Base-by-base conservation (phyloP, 768 basidiomycete genomes). In the Macrolepiota fuliginosa region DNA sequence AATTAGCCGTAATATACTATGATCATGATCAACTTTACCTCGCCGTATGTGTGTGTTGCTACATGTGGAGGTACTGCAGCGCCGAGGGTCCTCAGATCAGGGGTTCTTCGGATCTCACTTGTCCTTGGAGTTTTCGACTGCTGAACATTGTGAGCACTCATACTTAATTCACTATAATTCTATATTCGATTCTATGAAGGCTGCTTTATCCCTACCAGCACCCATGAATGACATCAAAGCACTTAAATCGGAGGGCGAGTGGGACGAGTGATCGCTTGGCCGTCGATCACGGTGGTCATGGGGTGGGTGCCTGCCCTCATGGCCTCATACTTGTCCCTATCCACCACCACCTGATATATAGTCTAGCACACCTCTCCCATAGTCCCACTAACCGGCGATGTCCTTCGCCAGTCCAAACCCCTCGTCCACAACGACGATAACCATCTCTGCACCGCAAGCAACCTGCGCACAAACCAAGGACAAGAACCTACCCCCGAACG, bases 401-500 rank as follows among this genome's bases (percentile, higher is more conserved):
- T 35, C 29, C 5, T 25, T n/a, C n/a, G n/a, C 17, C 0, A 27
- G 22, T 19, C 13, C 47, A 13, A n/a, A 29, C 7, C 11, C 47
- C 10, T 22, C 40, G 12, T 42, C 15, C 3, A 24, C 54, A n/a
- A 36, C 47, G 54, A 45, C 61, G 12, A 25, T 46, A 19, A 46
- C 49, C 12, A 11, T 62, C 50, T 40, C 63, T 4, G 54, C 63
- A 47, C 42, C 49, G 6, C 57, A 52, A 50, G 51, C 58, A n/a
- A 65, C 73, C 7, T 76, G 73, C 7, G 70, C 78, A 9, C 75
- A 75, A 63, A 75, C 74, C 19, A 74, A 75, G 4, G 69, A 71
- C 22, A 69, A 77, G 49, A 73, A 77, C 12, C 78, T 93, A 13
- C 92, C 92, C 12, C 79, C 88, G 2, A 94, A 91, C 12, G 94